phyloP scores from a whole-genome alignment of 2,329 filamentous ascomycete genomes.

The Fusarium sp. region DNA sequence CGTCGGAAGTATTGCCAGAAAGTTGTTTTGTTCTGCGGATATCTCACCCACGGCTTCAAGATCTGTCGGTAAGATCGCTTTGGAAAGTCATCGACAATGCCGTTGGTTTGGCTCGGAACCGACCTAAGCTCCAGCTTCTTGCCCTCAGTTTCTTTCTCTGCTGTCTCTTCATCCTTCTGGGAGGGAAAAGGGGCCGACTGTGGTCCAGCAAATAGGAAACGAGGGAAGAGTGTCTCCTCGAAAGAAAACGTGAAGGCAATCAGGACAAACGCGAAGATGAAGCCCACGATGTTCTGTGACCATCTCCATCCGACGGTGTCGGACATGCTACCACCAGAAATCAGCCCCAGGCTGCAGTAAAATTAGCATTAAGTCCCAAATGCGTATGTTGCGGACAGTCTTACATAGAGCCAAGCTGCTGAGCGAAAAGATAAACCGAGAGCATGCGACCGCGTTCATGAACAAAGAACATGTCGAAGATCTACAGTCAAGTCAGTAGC shows the following conservation, averaged over 20 bases:
- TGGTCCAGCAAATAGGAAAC: background rate
- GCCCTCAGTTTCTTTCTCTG: fast-evolving
- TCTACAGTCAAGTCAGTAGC: fast-evolving
- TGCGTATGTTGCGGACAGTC: too few relatives aligned
- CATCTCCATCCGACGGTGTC: background rate
- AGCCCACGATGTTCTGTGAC: background rate
- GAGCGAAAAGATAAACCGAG: background rate
- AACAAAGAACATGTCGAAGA: background rate
- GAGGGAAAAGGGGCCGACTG: fast-evolving
- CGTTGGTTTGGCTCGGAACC: background rate
- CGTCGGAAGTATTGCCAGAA: background rate
- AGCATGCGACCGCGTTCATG: background rate
- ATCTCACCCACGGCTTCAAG: background rate
- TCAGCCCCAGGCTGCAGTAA: fast-evolving
- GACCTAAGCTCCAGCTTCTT: background rate
- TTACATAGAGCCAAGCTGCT: background rate
- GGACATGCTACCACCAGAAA: background rate
- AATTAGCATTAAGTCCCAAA: too few relatives aligned
- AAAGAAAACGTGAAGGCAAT: background rate
- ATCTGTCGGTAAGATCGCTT: background rate
- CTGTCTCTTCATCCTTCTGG: background rate
- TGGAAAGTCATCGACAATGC: background rate
- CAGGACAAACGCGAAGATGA: background rate
- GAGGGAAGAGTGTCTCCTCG: background rate
- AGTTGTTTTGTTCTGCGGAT: background rate